These are phyloP conservation scores for Emmonsiellopsis sp. DNA, from an alignment of 2,329 filamentous ascomycete species.

Conservation along the genomic window DNA sequence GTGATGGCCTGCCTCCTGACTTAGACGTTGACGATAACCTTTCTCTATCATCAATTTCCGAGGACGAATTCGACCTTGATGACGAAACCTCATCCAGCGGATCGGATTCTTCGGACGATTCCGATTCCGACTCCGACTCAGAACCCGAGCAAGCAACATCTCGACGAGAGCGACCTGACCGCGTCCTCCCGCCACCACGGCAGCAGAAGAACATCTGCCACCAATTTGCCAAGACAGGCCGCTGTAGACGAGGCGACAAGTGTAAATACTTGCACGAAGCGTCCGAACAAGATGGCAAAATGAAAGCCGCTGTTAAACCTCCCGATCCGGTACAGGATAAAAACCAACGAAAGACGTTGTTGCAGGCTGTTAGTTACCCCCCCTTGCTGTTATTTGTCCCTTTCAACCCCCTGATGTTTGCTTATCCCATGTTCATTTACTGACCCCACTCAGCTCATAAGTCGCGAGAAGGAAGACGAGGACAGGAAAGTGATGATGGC, in stretches of 20 bases:
- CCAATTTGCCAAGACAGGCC: constrained; percentile 31
- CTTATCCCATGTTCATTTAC: constrained; percentile 5
- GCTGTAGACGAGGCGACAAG: constrained; percentile 31
- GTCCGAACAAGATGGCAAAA: constrained; percentile 16
- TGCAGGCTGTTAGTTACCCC: constrained; percentile 30
- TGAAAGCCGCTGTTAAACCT: constrained; percentile 10
- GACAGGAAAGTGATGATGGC: constrained; percentile 32
- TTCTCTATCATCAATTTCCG: neutral
- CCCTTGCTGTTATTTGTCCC: neutral
- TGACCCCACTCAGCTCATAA: constrained; percentile 25
- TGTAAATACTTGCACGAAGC: constrained; percentile 36
- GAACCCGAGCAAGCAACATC: constrained; percentile 34
- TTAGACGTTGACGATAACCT: neutral
- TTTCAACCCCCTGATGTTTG: neutral
- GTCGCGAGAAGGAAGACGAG: constrained; percentile 34
- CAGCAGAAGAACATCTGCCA: constrained; percentile 24
- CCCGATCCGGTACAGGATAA: constrained; percentile 16
- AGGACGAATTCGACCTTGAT: constrained; percentile 6
- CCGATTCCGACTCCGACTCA: constrained; percentile 14
- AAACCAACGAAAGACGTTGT: constrained; percentile 29
- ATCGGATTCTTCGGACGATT: constrained; percentile 17
- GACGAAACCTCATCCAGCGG: constrained; percentile 33
- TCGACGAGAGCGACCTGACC: constrained; percentile 30
- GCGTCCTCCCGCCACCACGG: constrained; percentile 29
- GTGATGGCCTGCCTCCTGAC: neutral